These are phyloP conservation scores for Leishmania arabica DNA, from an alignment of 208 protist species.

Conservation along the genomic window DNA sequence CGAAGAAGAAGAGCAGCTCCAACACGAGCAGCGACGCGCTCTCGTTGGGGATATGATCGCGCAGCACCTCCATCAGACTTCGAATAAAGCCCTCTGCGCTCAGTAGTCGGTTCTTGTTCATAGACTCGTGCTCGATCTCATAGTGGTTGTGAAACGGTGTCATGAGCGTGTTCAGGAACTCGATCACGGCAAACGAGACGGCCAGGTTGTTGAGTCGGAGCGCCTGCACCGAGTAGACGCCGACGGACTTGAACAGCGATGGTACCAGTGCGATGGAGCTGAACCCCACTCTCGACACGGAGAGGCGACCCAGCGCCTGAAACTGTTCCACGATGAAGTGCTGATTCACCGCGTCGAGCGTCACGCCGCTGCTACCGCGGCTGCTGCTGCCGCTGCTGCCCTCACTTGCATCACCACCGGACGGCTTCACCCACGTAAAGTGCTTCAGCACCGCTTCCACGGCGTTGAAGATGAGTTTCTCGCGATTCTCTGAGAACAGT, in stretches of 20 bases:
- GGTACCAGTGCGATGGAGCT: slow-evolving; percentile 78
- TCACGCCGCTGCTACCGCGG: background rate
- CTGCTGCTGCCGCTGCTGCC: background rate
- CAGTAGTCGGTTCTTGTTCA: slow-evolving; percentile 91
- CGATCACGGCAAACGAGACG: slow-evolving; percentile 80
- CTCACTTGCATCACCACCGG: background rate
- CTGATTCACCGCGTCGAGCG: slow-evolving; percentile 14
- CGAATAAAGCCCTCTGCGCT: slow-evolving; percentile 65
- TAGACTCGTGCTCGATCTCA: slow-evolving; percentile 82
- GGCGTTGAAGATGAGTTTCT: slow-evolving; percentile 85
- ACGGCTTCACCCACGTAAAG: slow-evolving; percentile 39
- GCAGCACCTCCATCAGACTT: slow-evolving; percentile 69
- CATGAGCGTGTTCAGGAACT: slow-evolving; percentile 92
- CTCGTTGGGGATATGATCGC: slow-evolving; percentile 68
- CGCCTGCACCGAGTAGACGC: slow-evolving; percentile 50
- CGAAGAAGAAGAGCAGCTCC: slow-evolving; percentile 88
- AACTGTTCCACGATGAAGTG: slow-evolving; percentile 67
- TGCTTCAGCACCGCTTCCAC: slow-evolving; percentile 65
- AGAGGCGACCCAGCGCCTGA: slow-evolving; percentile 80
- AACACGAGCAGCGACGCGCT: slow-evolving; percentile 83
- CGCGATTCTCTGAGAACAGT: slow-evolving; percentile 92
- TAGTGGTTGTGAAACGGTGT: slow-evolving; percentile 94
- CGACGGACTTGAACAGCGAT: slow-evolving; percentile 62
- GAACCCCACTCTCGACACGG: slow-evolving; percentile 88
- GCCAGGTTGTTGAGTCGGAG: slow-evolving; percentile 71